These are phyloP conservation scores for Tubosaeta sp. DNA, from an alignment of 768 basidiomycete genomes.

Conservation along the genomic window DNA sequence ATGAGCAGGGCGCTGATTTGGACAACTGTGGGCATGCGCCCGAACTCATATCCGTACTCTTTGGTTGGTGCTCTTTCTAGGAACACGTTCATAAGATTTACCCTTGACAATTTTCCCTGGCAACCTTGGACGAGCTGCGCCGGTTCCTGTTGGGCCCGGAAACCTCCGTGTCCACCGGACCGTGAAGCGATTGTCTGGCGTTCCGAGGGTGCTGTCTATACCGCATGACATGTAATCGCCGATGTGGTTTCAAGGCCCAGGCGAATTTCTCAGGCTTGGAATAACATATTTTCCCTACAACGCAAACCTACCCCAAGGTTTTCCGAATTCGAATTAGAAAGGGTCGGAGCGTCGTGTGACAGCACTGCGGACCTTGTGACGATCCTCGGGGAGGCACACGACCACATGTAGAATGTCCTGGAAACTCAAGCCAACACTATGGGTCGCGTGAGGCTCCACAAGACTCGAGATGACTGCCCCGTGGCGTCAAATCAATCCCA, in stretches of 20 bases:
- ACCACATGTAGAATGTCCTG: background rate
- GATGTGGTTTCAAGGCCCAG: constrained; percentile 14
- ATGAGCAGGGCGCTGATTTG: background rate
- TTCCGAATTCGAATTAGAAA: constrained; percentile 5
- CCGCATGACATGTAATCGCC: constrained; percentile 15
- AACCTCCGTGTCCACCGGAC: constrained; percentile 2
- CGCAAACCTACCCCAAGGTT: background rate
- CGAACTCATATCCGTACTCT: background rate
- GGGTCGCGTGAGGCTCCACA: background rate
- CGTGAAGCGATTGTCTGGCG: constrained; percentile 8
- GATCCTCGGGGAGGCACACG: background rate
- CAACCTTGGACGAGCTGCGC: constrained; percentile 37
- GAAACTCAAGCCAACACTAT: background rate
- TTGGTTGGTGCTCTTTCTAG: constrained; percentile 24
- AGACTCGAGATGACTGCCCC: constrained; percentile 8
- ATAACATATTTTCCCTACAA: background rate
- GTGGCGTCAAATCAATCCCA: constrained; percentile 2
- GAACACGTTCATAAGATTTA: constrained; percentile 37
- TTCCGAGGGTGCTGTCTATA: background rate
- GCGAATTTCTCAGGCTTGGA: background rate
- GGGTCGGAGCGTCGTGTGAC: constrained; percentile 17
- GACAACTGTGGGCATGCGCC: background rate
- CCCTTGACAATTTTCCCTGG: constrained; percentile 54
- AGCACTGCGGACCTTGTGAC: constrained; percentile 2
- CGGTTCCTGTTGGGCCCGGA: constrained; percentile 32